These are phyloP conservation scores for Angomonas ambiguus DNA, from an alignment of 208 protist species.

Conservation along the genomic window DNA sequence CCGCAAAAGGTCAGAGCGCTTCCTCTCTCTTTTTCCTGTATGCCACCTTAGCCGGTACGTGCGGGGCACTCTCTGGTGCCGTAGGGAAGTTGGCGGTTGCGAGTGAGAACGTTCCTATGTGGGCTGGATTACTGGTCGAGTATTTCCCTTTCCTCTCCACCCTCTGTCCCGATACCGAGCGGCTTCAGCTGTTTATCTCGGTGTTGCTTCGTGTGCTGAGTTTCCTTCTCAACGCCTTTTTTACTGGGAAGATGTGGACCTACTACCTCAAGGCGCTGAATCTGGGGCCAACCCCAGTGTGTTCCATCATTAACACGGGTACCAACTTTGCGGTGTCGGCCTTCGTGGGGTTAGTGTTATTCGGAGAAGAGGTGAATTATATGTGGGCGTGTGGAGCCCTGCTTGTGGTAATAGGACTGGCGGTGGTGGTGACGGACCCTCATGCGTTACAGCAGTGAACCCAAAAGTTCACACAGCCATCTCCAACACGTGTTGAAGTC, in stretches of 20 bases:
- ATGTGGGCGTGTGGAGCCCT: conserved; percentile 61
- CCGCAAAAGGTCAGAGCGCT: neutral
- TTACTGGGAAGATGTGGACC: conserved; percentile 83
- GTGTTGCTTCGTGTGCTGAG: conserved; percentile 11
- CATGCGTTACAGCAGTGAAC: conserved; percentile 3
- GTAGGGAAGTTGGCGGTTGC: conserved; percentile 73
- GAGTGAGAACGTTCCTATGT: conserved; percentile 7
- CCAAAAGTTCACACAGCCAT: neutral
- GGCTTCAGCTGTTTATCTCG: neutral
- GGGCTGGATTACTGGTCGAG: neutral
- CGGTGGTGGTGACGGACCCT: conserved; percentile 64
- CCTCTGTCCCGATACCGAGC: neutral
- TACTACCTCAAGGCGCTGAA: conserved; percentile 80
- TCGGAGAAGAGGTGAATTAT: conserved; percentile 62
- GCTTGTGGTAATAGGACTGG: conserved; percentile 58
- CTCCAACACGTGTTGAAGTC: neutral
- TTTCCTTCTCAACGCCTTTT: conserved; percentile 42
- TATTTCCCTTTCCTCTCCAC: neutral
- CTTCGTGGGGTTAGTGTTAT: conserved; percentile 62
- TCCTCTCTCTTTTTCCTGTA: conserved; percentile 48
- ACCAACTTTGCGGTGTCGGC: conserved; percentile 81
- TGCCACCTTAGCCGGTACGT: conserved; percentile 61
- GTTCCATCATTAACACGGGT: conserved; percentile 79
- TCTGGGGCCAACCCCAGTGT: conserved; percentile 76
- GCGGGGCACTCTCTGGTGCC: conserved; percentile 61